Evolutionary conservation across 2,329 filamentous ascomycete species (phyloP), one percentile per base, ranked within the genome.

Genomic region (Colletotrichum sp.): DNA sequence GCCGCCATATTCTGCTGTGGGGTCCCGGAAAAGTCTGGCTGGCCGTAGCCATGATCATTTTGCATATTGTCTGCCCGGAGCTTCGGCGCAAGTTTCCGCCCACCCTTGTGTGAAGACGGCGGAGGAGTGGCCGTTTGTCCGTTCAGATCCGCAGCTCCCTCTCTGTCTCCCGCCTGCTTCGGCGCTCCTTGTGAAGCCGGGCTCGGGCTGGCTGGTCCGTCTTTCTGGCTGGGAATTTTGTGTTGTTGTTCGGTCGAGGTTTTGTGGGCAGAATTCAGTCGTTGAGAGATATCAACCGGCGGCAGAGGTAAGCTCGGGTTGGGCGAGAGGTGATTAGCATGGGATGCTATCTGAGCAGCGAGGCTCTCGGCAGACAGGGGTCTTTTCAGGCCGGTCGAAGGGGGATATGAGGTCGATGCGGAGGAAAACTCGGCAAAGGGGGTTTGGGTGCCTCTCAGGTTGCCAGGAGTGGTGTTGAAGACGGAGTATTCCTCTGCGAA

Each of bases 401-500:
- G 84, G 84, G 16, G 86, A 84, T 52, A 81, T 77, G 82, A 86
- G 71, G 80, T 86, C 72, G 80, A 84, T 5, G 60, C 30, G 78
- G 80, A 81, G 24, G 82, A 80, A 80, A 88, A 88, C 79, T 89
- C 88, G 78, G 84, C 80, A 81, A 90, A 91, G 16, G 84, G 82
- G 74, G 82, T 86, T 72, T 87, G 85, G 59, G 85, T 82, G 69
- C 86, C 88, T 79, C 86, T 86, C 71, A 92, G 85, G 80, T 92
- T 91, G 64, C 90, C 91, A 18, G 91, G 91, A 10, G 91, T 92
- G n/a, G 88, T 86, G 84, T 92, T 91, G 86, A 93, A 93, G 80
- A 93, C 90, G 77, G 91, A 92, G 80, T 92, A 93, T 78, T 93
- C 91, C 81, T 93, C 90, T 78, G 91, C 90, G 85, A 92, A 93